Evolutionary conservation across 2,329 filamentous ascomycete genomes (phyloP).

Genomic region (Hymenoscyphus occultus): DNA sequence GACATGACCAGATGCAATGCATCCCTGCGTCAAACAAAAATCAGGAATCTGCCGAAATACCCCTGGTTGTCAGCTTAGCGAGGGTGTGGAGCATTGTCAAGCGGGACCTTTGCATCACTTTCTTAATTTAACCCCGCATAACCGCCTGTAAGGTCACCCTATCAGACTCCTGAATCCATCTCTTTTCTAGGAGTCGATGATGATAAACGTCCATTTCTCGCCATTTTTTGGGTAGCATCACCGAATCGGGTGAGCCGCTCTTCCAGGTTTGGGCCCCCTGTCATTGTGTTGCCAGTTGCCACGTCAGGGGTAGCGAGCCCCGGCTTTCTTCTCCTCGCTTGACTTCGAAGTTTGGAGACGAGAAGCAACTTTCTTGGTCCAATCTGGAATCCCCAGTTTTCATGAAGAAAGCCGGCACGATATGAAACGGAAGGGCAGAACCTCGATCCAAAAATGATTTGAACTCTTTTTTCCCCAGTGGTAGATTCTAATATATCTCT

Average conservation of each 20-base stretch:
- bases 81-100: background rate
- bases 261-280: background rate
- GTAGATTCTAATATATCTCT: too few species aligned
- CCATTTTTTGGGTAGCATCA: background rate
- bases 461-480: too few species aligned
- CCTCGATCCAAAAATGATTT: too few species aligned
- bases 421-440: too few species aligned
- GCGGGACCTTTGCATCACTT: background rate
- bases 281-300: background rate
- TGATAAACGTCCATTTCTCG: slow-evolving; percentile 1
- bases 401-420: too few species aligned
- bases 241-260: background rate
- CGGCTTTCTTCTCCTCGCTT: background rate
- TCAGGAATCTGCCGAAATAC: background rate
- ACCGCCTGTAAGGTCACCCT: background rate
- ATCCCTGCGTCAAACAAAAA: slow-evolving; percentile 1
- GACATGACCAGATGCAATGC: background rate
- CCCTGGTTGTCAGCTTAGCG: background rate
- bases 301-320: slow-evolving; percentile 1
- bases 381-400: background rate
- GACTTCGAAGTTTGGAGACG: background rate
- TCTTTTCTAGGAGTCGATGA: slow-evolving; percentile 3
- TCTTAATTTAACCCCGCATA: background rate
- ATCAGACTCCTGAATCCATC: background rate
- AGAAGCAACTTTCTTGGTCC: background rate